Base-by-base conservation (phyloP, 164 flowering plant species). In the Annona cherimola region DNA sequence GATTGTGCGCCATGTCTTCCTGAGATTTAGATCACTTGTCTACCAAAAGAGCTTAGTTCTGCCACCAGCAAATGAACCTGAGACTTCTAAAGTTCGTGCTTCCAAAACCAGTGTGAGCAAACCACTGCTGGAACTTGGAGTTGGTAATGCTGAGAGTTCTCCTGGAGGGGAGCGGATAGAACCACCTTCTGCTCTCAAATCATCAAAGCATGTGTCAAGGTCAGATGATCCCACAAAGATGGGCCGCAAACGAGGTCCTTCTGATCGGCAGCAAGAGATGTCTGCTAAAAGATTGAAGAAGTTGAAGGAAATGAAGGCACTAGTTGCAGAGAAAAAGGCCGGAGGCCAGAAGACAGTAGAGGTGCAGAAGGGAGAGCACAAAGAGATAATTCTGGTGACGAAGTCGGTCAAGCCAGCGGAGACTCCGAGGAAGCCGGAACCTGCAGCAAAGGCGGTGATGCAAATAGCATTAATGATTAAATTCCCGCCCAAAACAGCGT, bases 381-480 rank as follows among this genome's bases (percentile, higher is more conserved):
- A 78, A 70, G 81, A 76, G 45, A 40, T 44, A 3, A 73, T 59
- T 3, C 72, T 55, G 1, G 73, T 61, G 5, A 65, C 71, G 11
- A 87, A 76, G 71, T 45, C 75, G 5, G 55, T 8, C 50, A 83
- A 76, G 76, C 61, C 74, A 35, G 65, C 45, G 6, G 82, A 64
- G 55, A 19, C 78, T 2, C 54, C n/a, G 11, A 86, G 73, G 85
- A 84, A 73, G 74, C 72, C 19, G 3, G 79, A 76, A 6, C 54
- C 63, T 42, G 78, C 82, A 0, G 69, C 72, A 0, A 83, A 74
- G 79, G 77, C 67, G 6, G 75, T 71, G 0, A 85, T 87, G 9
- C 99, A 97, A 8, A 83, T 91, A 1, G 86, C 85, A 81, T 83
- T 96, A 78, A 86, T 87, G n/a, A 85, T 96, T 84, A 96, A 88